A percentile compares a stretch with the other conserved stretches of the same genome.
Evolutionary conservation across 1,284 basidiomycete genomes (phyloP).

Genomic region (Lentinula novae-zelandiae): DNA sequence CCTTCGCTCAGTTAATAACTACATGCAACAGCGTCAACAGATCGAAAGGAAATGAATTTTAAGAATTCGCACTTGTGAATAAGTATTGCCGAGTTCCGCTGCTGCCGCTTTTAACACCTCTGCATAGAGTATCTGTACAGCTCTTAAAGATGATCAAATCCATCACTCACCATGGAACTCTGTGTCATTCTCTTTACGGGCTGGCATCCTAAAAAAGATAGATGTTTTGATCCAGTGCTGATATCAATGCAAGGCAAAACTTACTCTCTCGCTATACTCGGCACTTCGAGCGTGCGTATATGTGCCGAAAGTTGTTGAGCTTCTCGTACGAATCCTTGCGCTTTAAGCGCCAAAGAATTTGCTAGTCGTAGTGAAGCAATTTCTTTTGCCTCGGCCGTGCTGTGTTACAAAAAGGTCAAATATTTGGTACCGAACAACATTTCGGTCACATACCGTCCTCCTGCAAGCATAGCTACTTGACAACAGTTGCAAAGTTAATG

Average conservation of each 20-base stretch:
- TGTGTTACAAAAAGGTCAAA: neutral
- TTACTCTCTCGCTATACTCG: conserved; percentile 9
- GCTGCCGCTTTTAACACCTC: conserved; percentile 7
- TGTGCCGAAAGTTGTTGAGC: conserved; percentile 8
- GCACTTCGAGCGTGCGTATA: conserved; percentile 6
- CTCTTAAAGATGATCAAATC: neutral
- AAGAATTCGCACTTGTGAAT: neutral
- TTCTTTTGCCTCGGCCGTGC: conserved; percentile 11
- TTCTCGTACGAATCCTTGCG: neutral
- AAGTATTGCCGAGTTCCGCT: conserved; percentile 7
- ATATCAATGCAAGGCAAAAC: neutral
- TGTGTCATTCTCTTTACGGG: conserved; percentile 6
- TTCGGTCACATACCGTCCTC: conserved; percentile 9
- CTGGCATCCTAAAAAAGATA: conserved; percentile 1
- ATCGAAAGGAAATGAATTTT: too few relatives aligned
- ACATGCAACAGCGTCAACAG: neutral
- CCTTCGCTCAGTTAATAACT: conserved; percentile 11
- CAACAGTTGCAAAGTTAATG: neutral
- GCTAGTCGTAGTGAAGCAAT: conserved; percentile 3
- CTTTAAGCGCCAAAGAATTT: conserved; percentile 8
- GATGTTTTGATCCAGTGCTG: neutral
- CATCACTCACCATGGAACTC: conserved; percentile 13
- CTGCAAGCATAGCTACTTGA: conserved; percentile 13
- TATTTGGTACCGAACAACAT: too few relatives aligned
- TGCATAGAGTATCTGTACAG: neutral